A percentile compares a stretch with the other conserved stretches of the same genome.
phyloP scores from a whole-genome alignment of 352 stramenopile genomes.

The Peronospora belbahrii region DNA sequence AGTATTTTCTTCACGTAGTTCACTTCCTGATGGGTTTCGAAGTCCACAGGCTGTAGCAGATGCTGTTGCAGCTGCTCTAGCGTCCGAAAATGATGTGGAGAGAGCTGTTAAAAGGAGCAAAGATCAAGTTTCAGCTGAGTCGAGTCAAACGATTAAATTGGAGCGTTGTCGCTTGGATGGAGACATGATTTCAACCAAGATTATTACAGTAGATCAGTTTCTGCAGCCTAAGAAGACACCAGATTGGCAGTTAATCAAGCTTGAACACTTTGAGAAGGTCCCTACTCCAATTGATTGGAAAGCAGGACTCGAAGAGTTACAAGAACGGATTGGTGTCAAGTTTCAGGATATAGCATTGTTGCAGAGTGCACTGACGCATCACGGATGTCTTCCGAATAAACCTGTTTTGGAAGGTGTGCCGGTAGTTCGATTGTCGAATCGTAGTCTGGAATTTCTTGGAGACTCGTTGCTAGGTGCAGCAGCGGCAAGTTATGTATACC shows the following conservation, averaged over 20 bases:
- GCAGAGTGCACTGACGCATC: constrained; percentile 66
- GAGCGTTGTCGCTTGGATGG: constrained; percentile 24
- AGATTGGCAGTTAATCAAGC: constrained; percentile 46
- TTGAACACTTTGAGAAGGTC: constrained; percentile 48
- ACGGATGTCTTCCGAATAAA: constrained; percentile 48
- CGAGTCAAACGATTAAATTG: constrained; percentile 8
- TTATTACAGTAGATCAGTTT: constrained; percentile 21
- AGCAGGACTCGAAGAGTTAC: constrained; percentile 34
- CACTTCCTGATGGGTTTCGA: constrained; percentile 24
- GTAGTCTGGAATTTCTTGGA: constrained; percentile 75
- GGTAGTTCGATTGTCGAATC: constrained; percentile 64
- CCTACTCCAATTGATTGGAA: constrained; percentile 41
- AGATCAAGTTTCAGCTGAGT: constrained; percentile 6
- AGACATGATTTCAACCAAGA: constrained; percentile 22
- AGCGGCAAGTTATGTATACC: constrained; percentile 61
- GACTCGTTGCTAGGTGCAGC: constrained; percentile 67
- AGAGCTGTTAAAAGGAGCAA: constrained; percentile 1
- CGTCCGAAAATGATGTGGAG: constrained; percentile 7
- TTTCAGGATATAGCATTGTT: constrained; percentile 56
- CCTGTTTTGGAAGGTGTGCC: constrained; percentile 33
- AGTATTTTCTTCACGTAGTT: constrained; percentile 12
- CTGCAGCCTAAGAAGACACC: constrained; percentile 28
- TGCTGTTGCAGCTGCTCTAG: constrained; percentile 24
- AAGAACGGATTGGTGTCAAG: constrained; percentile 46
- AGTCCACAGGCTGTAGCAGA: constrained; percentile 30